Evolutionary conservation across 345 rosid species (phyloP), one percentile per base, ranked within the genome.

Genomic region (Eucalyptus pauciflora): DNA sequence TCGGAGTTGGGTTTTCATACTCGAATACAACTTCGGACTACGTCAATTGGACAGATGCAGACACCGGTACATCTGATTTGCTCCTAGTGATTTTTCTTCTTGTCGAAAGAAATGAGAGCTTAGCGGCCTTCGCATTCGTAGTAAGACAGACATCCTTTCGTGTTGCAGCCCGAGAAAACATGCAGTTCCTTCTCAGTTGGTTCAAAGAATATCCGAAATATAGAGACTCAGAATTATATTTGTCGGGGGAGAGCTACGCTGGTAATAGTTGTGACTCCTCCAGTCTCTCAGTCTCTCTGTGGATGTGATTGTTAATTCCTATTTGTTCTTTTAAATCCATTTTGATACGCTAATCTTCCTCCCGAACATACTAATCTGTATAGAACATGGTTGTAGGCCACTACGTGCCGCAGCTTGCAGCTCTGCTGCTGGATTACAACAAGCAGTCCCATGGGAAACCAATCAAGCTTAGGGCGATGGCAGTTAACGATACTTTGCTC

Each of bases 341-440:
- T 15, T n/a, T 4, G 41, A 3, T 15, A 15, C 17, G 17, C 43
- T n/a, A 67, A 16, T 67, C 16, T 67, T 67, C 79, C 41, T 67
- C 10, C 22, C 20, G 31, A 60, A 27, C 43, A 31, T 15, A 31
- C 79, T 67, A 16, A 67, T 31, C 43, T 67, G 11, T 67, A 31
- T 16, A 31, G 79, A 29, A 8, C 51, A 15, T 50, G 87, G n/a
- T 37, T 52, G 56, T 86, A 93, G 94, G 92, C 86, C 94, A 92
- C 86, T 90, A 93, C 52, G 54, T 92, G 50, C 94, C 92, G 10
- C 94, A 92, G 87, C 91, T 92, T 64, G 93, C 93, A 52, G 87
- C 89, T 56, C 87, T 89, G 86, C 29, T 92, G 41, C 43, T 89
- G 87, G 91, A 91, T 52, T 89, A 92, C 92, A 91, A 91, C 58